A percentile compares a stretch with the other conserved stretches of the same genome.
Conservation (phyloP, 352 stramenopile species). For the Pythium inflatum region DNA sequence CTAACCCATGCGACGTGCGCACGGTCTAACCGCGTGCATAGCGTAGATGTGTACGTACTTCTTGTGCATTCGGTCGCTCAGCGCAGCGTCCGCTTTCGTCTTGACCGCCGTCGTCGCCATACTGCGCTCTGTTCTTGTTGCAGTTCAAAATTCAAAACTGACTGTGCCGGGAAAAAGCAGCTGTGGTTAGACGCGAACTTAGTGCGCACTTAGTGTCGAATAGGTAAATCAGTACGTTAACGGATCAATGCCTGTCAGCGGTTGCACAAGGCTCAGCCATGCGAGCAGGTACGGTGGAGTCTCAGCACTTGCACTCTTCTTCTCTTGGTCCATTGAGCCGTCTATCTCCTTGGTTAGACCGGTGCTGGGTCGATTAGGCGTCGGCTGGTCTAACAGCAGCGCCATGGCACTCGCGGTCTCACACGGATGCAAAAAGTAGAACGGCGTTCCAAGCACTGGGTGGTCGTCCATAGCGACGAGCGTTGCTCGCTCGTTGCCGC, state of each 20-base stretch:
- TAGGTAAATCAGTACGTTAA: slow-evolving; percentile 38
- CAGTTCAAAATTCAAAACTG: slow-evolving; percentile 32
- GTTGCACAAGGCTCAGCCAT: slow-evolving; percentile 80
- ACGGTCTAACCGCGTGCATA: not conserved
- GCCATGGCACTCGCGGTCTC: slow-evolving; percentile 74
- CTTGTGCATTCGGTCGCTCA: slow-evolving; percentile 27
- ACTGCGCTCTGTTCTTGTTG: not conserved
- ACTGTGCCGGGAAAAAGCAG: not conserved
- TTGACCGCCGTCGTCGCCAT: slow-evolving; percentile 3
- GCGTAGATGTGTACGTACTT: slow-evolving; percentile 18
- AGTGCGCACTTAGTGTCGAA: slow-evolving; percentile 15
- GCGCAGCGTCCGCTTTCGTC: not conserved
- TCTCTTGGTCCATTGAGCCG: not conserved
- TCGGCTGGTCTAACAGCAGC: slow-evolving; percentile 47
- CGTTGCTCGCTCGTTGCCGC: slow-evolving; percentile 33
- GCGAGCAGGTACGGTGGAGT: slow-evolving; percentile 68
- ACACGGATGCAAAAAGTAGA: slow-evolving; percentile 79
- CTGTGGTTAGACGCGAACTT: slow-evolving; percentile 13
- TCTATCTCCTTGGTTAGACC: not conserved
- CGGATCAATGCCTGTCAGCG: slow-evolving; percentile 59
- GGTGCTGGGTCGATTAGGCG: not conserved
- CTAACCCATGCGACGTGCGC: not conserved
- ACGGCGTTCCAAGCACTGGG: slow-evolving; percentile 64
- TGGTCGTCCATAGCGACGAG: slow-evolving; percentile 76
- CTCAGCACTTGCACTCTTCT: slow-evolving; percentile 1